A percentile compares a stretch with the other conserved stretches of the same genome.
Evolutionary conservation across 176 grass and related monocot genomes (phyloP).

Genomic region (Avena sativa): DNA sequence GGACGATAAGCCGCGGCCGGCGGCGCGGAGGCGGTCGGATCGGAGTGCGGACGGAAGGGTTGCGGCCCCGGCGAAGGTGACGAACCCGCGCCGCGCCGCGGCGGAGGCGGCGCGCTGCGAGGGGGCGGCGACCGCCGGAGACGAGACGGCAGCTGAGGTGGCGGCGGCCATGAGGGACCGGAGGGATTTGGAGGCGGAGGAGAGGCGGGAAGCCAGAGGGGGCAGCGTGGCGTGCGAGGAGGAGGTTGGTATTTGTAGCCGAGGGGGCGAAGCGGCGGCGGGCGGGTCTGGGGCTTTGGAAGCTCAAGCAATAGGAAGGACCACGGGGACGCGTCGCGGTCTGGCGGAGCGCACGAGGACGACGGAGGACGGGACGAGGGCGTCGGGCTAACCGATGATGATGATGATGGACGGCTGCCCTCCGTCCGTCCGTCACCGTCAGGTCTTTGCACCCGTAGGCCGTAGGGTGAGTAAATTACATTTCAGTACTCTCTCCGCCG

Average conservation of each 20-base stretch:
- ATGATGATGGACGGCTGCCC: background rate
- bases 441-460: background rate
- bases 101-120: background rate
- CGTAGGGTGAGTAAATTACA: too few species aligned
- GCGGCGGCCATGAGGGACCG: constrained; percentile 49
- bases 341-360: constrained; percentile 55
- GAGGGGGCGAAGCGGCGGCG: background rate
- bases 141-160: constrained; percentile 29
- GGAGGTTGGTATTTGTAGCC: constrained; percentile 34
- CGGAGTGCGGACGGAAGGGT: constrained; percentile 30
- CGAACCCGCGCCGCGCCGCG: constrained; percentile 35
- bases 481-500: too few species aligned
- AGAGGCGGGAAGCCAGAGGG: constrained; percentile 54
- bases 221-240: constrained; percentile 33
- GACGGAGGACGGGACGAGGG: background rate
- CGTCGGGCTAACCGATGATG: constrained; percentile 16
- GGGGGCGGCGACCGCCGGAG: constrained; percentile 23
- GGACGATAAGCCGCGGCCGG: background rate
- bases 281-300: constrained; percentile 24
- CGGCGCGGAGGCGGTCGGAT: constrained; percentile 1
- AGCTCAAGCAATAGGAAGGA: constrained; percentile 15
- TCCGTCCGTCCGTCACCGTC: background rate
- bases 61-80: constrained; percentile 28
- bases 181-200: constrained; percentile 12
- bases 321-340: constrained; percentile 10